Percentiles rank a stretch among this genome's conserved stretches.
These are phyloP conservation scores for Xylaria intraflava DNA, from an alignment of 495 filamentous ascomycete genomes.

Conservation along the genomic window DNA sequence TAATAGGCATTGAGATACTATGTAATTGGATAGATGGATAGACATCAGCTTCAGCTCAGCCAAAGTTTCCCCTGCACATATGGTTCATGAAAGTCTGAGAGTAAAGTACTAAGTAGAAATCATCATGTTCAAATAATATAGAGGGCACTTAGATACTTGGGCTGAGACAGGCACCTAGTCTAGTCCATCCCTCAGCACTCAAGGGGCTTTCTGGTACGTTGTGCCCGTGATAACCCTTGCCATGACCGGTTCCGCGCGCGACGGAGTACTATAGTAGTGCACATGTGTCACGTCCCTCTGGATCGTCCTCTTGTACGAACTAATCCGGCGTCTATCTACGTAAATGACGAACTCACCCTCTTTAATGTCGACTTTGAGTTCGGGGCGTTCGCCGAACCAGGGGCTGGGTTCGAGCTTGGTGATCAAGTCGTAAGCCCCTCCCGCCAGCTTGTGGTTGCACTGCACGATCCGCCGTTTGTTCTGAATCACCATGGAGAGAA, in stretches of 20 bases:
- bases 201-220: conserved; percentile 1
- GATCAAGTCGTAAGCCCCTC: not conserved
- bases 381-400: conserved; percentile 2
- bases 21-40: too few relatives aligned
- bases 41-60: too few relatives aligned
- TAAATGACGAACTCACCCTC: not conserved
- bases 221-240: conserved; percentile 4
- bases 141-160: not conserved
- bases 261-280: conserved; percentile 6
- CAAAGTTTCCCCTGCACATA: too few relatives aligned
- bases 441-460: conserved; percentile 5
- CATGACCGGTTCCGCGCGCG: conserved; percentile 1
- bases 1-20: too few relatives aligned
- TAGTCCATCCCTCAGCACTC: not conserved
- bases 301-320: conserved; percentile 1
- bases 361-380: not conserved
- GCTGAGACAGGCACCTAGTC: not conserved
- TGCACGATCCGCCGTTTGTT: not conserved
- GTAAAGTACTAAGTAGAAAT: too few relatives aligned
- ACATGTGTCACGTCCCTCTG: conserved; percentile 6
- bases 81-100: too few relatives aligned
- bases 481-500: conserved; percentile 5
- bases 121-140: too few relatives aligned
- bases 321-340: not conserved
- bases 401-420: not conserved